Evolutionary conservation across 2,329 filamentous ascomycete species (phyloP), one percentile per base, ranked within the genome.

Genomic region (Curvularia lunata): DNA sequence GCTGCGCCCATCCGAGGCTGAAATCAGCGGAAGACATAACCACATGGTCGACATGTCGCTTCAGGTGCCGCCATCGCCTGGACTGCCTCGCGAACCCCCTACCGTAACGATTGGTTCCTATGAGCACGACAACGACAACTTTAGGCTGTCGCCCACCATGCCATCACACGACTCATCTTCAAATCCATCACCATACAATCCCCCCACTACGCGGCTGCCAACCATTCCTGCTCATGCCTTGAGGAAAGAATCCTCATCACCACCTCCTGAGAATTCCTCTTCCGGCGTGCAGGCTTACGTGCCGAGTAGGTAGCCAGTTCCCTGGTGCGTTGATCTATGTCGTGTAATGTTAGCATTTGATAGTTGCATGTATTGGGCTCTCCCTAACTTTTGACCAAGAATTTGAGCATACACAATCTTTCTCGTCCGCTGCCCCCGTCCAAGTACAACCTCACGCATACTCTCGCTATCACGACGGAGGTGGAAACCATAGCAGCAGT

Each of bases 1-100:
- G 54, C 67, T 78, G 21, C 64, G 63, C 51, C 75, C 75, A 16
- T 77, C 74, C 5, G 71, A 75, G 43, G 75, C 75, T 21, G 73
- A 77, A 64, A 55, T 76, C 37, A 76, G 54, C 42, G 75, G 75
- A 61, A 67, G 73, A 53, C 71, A 66, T 58, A 74, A 73, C 58
- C 65, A 75, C 63, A 71, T 66, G 42, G 73, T 76, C 49, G 70
- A 77, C 60, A 75, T 77, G 72, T 72, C 65, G 49, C 61, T 75
- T 34, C 67, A 65, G 13, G 66, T 74, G 4, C 73, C 75, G 46
- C 65, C 70, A 2, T 75, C 74, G 5, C 74, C 75, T 21, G 68
- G 69, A 21, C 59, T 62, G 28, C 41, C 64, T 8, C 64, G 63
- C 37, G 56, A 54, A 12, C 53, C 62, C 7, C 53, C 60, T 8